Base-by-base conservation (phyloP, 2,329 filamentous ascomycete genomes). In the Tolypocladium capitatum region DNA sequence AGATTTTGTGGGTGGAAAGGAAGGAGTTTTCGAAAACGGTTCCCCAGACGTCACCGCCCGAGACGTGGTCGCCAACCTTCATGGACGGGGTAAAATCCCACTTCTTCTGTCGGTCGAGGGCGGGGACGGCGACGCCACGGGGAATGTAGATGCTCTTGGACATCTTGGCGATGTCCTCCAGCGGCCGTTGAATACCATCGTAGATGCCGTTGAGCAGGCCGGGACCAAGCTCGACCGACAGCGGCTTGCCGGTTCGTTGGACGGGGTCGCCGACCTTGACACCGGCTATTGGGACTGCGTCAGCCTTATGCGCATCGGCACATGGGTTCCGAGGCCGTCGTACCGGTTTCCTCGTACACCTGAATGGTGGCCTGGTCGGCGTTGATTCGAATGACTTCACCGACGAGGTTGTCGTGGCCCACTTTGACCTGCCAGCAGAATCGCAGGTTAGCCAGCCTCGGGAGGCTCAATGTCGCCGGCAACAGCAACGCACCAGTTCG, bases 201-300 rank as follows among this genome's bases (percentile, higher is more conserved):
- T 97, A 98, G 68, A 98, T 98, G 57, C 92, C 96, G 72, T 97
- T 91, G 79, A 98, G 88, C 67, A 98, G 75, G 65, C 92, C 92
- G 54, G 92, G 92, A 45, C 92, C 92, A 43, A 98, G 84, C 69
- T 98, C 92, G 69, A 98, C 92, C 49, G 92, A 96, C 48, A 98
- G 75, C 54, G 92, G 92, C 77, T 97, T 96, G 68, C 89, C 87
- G 49, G 91, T 96, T 61, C 91, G 81, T 52, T 72, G 61, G 56
- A 98, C 92, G 45, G 92, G 92, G 64, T 98, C 92, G 63, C 92
- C 92, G 56, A 98, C 90, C 57, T 81, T 94, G 57, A 98, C 84
- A 71, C 92, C 92, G 67, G 91, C 92, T 90, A 57, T 20, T n/a
- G 21, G 31, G 43, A 14, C 18, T n/a, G 10, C 16, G 46, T 49